Percentiles rank a stretch among this genome's conserved stretches.
These are phyloP conservation scores for Cryphonectria japonica DNA, from an alignment of 2,329 filamentous ascomycete species.

Conservation along the genomic window DNA sequence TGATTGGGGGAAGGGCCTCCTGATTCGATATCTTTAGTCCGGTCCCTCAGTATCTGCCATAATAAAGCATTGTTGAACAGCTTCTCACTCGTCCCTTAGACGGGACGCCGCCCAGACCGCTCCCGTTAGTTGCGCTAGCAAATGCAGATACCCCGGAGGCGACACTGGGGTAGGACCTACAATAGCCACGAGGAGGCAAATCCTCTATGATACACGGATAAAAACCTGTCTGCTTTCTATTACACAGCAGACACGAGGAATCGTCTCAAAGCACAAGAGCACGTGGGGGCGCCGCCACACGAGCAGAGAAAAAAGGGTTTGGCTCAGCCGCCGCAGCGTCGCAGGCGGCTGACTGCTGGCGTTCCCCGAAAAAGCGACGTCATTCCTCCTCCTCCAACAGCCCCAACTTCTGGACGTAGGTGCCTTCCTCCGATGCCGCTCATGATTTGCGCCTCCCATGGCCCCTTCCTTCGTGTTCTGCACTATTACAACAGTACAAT, in stretches of 20 bases:
- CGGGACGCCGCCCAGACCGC: too few species aligned
- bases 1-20: neutral
- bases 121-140: too few species aligned
- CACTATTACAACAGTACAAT: neutral
- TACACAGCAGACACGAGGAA: neutral
- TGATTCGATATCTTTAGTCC: neutral
- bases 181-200: too few species aligned
- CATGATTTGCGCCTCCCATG: neutral
- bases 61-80: too few species aligned
- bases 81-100: neutral
- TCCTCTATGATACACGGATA: too few species aligned
- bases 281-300: too few species aligned
- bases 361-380: neutral
- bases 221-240: neutral
- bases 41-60: neutral
- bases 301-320: too few species aligned
- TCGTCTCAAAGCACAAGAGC: neutral
- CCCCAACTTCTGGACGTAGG: too few species aligned
- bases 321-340: too few species aligned
- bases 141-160: too few species aligned
- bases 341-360: neutral
- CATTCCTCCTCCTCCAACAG: neutral
- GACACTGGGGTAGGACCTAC: too few species aligned
- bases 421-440: neutral
- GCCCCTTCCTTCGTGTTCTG: too few species aligned